Conservation (phyloP, 2,329 filamentous ascomycete genomes). For the Aspergillus neoniger region DNA sequence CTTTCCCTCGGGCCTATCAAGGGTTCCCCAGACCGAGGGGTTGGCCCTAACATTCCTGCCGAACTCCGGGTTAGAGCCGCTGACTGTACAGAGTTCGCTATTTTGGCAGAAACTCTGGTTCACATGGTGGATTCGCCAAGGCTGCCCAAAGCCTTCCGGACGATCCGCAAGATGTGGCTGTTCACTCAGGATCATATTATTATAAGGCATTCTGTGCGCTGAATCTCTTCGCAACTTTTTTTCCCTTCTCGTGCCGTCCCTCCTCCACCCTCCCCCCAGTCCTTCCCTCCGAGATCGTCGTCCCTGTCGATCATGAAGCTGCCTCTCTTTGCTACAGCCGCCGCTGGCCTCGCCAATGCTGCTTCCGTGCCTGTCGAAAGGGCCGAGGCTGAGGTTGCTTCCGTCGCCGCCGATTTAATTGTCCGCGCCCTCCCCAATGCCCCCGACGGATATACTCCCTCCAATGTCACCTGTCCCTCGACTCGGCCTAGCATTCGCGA, state of each 20-base stretch:
- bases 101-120: not conserved
- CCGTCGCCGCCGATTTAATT: slow-evolving; percentile 6
- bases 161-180: slow-evolving; percentile 5
- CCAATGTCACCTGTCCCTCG: slow-evolving; percentile 67
- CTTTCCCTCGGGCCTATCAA: not conserved
- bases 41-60: not conserved
- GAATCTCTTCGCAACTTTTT: not conserved
- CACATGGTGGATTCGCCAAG: not conserved
- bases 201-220: not conserved
- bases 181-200: not conserved
- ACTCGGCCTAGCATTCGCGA: slow-evolving; percentile 68
- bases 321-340: slow-evolving; percentile 6
- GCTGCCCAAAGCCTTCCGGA: slow-evolving; percentile 8
- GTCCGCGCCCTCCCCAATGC: slow-evolving; percentile 55
- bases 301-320: slow-evolving; percentile 16
- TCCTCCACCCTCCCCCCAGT: not conserved
- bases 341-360: slow-evolving; percentile 12
- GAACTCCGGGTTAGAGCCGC: not conserved
- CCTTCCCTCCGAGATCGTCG: not conserved
- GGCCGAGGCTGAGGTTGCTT: slow-evolving; percentile 1
- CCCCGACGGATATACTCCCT: slow-evolving; percentile 71
- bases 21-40: not conserved
- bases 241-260: not conserved
- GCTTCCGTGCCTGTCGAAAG: not conserved
- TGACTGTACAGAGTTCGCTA: not conserved